Evolutionary conservation across 192 early-diverging fungal genomes (phyloP).

Genomic region (Linnemannia hyalina): DNA sequence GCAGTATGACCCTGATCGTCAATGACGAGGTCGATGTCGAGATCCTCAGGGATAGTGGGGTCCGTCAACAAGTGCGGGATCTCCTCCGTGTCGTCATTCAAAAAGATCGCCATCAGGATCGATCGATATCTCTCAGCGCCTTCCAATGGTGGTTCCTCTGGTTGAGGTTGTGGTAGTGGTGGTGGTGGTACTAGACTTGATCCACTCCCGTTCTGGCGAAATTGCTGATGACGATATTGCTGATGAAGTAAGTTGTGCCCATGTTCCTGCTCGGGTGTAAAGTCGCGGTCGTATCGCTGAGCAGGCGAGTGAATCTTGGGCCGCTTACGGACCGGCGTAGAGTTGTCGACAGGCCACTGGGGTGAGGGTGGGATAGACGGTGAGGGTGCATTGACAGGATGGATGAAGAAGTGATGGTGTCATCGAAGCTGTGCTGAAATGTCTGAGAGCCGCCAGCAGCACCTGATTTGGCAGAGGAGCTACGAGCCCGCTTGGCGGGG

Average conservation of each 20-base stretch:
- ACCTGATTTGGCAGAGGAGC: constrained; percentile 36
- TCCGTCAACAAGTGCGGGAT: constrained; percentile 67
- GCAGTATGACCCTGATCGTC: constrained; percentile 96
- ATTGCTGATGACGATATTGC: neutral
- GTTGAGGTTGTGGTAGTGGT: neutral
- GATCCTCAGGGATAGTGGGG: constrained; percentile 57
- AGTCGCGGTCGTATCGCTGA: constrained; percentile 12
- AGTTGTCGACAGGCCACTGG: constrained; percentile 22
- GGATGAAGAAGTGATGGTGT: constrained; percentile 46
- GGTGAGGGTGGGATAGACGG: constrained; percentile 47
- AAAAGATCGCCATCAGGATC: constrained; percentile 88
- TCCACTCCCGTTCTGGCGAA: neutral
- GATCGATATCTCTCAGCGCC: constrained; percentile 74
- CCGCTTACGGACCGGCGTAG: constrained; percentile 26
- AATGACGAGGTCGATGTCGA: constrained; percentile 87
- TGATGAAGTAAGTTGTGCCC: neutral
- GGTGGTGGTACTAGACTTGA: neutral
- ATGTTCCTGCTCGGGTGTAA: constrained; percentile 1
- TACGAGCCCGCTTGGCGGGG: constrained; percentile 30
- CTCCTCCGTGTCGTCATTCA: constrained; percentile 77
- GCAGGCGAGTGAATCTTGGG: constrained; percentile 11
- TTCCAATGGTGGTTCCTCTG: constrained; percentile 27
- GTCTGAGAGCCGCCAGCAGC: constrained; percentile 22
- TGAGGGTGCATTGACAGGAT: constrained; percentile 32
- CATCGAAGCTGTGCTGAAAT: constrained; percentile 24